A percentile compares a stretch with the other conserved stretches of the same genome.
phyloP scores from a whole-genome alignment of 352 stramenopile species.

The Lagenidium sp. region DNA sequence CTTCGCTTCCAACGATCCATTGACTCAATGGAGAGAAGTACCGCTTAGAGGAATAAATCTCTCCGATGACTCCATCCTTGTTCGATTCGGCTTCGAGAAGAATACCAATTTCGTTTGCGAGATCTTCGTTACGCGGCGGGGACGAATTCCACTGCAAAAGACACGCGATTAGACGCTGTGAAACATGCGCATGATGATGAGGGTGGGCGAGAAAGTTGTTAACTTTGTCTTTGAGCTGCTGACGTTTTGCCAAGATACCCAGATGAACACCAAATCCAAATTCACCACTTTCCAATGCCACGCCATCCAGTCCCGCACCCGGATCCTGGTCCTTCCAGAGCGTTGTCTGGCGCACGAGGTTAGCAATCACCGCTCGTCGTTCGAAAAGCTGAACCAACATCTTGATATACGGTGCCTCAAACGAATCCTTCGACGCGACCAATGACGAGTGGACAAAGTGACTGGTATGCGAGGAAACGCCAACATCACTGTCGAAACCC shows the following conservation, averaged over 20 bases:
- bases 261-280: constrained; percentile 71
- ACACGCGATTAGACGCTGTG: constrained; percentile 36
- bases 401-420: constrained; percentile 69
- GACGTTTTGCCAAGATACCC: constrained; percentile 55
- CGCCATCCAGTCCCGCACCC: constrained; percentile 12
- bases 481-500: constrained; percentile 14
- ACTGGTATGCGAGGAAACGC: constrained; percentile 15
- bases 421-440: constrained; percentile 43
- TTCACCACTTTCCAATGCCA: constrained; percentile 50
- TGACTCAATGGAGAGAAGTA: constrained; percentile 66
- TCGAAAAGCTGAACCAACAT: constrained; percentile 75
- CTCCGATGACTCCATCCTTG: constrained; percentile 23
- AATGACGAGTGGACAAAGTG: constrained; percentile 42
- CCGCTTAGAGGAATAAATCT: constrained; percentile 43
- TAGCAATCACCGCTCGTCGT: constrained; percentile 57
- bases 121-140: constrained; percentile 42
- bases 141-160: constrained; percentile 35
- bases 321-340: constrained; percentile 57
- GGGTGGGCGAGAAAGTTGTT: constrained; percentile 22
- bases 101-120: constrained; percentile 55
- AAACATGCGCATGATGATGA: constrained; percentile 17
- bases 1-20: constrained; percentile 73
- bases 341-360: constrained; percentile 55
- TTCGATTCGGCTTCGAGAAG: constrained; percentile 54
- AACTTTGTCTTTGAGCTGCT: constrained; percentile 64